These are phyloP conservation scores for Berkeleyomyces basicola DNA, from an alignment of 2,329 filamentous ascomycete genomes.

Conservation along the genomic window DNA sequence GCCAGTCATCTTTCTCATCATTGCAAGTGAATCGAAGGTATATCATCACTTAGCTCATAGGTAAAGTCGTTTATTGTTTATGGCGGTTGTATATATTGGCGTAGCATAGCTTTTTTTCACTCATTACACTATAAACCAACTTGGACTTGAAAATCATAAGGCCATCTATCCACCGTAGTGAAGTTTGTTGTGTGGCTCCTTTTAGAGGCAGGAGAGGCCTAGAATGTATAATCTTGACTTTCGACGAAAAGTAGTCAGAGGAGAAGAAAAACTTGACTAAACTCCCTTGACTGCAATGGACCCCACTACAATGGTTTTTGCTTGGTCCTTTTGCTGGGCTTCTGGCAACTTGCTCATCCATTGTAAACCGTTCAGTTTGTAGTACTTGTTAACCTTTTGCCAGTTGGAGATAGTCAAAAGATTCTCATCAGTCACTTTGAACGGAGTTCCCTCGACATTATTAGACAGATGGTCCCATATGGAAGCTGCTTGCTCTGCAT, in stretches of 20 bases:
- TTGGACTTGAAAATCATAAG: too few relatives aligned
- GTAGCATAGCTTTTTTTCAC: too few relatives aligned
- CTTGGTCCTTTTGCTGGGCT: conserved; percentile 31
- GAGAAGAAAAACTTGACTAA: not conserved
- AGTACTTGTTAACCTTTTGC: conserved; percentile 61
- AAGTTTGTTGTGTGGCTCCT: too few relatives aligned
- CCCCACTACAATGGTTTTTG: conserved; percentile 55
- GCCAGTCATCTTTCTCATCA: not conserved
- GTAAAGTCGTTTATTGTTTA: not conserved
- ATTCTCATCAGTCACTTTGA: conserved; percentile 45
- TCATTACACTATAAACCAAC: too few relatives aligned
- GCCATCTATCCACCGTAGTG: too few relatives aligned
- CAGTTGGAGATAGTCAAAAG: conserved; percentile 45
- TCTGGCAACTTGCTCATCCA: conserved; percentile 32
- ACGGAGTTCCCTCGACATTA: conserved; percentile 43
- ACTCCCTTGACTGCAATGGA: conserved; percentile 59
- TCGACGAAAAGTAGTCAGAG: too few relatives aligned
- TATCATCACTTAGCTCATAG: not conserved
- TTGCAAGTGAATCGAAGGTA: too few relatives aligned
- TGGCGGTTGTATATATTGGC: too few relatives aligned
- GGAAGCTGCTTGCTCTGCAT: conserved; percentile 23
- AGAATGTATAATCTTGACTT: too few relatives aligned
- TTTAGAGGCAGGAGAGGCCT: too few relatives aligned
- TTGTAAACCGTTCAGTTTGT: conserved; percentile 56
- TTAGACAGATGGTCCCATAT: conserved; percentile 42